Base-by-base conservation (phyloP, 805 yeast species). In the Candida nemodendra region DNA sequence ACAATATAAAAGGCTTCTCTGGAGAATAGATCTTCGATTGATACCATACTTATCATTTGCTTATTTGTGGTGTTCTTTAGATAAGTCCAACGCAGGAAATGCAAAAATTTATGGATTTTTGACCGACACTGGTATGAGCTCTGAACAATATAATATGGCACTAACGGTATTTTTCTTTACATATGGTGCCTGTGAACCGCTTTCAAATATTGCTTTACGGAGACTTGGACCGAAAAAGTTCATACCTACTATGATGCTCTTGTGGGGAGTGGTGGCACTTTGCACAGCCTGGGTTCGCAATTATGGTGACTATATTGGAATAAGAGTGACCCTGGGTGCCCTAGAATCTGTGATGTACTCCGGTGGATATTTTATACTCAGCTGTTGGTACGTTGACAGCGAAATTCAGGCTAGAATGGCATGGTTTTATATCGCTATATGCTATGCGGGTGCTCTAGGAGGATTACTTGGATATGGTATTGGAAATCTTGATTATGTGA, bases 341-440 rank as follows among this genome's bases (percentile, higher is more conserved):
- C 49, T 65, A 25, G 71, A 69, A 31, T 65, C 72, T 8, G 71
- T 69, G 2, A 54, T 69, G 33, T 64, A 61, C 36, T 69, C 74
- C 2, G 74, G 69, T 15, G 57, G 65, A 18, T 50, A 54, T 15
- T 61, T 64, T 32, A 50, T 59, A 47, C 54, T 69, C 18, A 57
- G 69, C 15, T 53, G 54, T 42, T 68, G 62, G 55, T 68, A 67
- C 48, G 52, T 56, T 26, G 44, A 64, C n/a, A 47, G 48, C 15
- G 73, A 69, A 40, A 47, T 65, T 17, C 65, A 61, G 2, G 38
- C 54, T 18, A 46, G 73, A 30, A 52, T 54, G 18, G 56, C 70
- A 2, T 39, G 64, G 22, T 64, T 66, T 41, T 62, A 58, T 21
- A 63, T 65, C 9, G 65, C 54, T 18, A 50, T 49, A 22, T 42